Evolutionary conservation across 768 basidiomycete genomes (phyloP), one percentile per base, ranked within the genome.

Genomic region (Piloderma croceum): DNA sequence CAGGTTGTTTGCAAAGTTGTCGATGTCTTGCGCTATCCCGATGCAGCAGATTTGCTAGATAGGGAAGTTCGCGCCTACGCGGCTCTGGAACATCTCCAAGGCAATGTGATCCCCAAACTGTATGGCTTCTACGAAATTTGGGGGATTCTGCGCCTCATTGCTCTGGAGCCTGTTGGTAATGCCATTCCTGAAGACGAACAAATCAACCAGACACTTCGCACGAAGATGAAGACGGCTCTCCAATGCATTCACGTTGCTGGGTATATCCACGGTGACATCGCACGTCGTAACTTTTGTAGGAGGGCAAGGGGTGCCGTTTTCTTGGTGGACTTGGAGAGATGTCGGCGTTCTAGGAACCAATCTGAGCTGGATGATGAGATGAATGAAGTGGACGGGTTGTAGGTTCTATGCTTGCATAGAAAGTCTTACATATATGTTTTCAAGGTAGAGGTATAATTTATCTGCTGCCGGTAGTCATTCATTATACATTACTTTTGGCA

Each of bases 61-160:
- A n/a, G n/a, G n/a, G n/a, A n/a, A n/a, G n/a, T n/a, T n/a, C n/a
- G n/a, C n/a, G n/a, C n/a, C n/a, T n/a, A n/a, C n/a, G n/a, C n/a
- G n/a, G n/a, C n/a, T n/a, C n/a, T n/a, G n/a, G n/a, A n/a, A n/a
- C n/a, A n/a, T n/a, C n/a, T 45, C 35, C 40, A 48, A 49, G 39
- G 47, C 13, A 17, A 37, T 20, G 44, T 38, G 27, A 51, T 49
- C 24, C 50, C 50, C 23, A 52, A 20, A 44, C 23, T 49, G 31
- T 27, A 41, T 39, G 45, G 50, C 21, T 47, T 46, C 31, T 52
- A 47, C 38, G 34, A 36, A 29, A 36, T 52, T 34, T 52, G 48
- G 48, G 51, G 48, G 29, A 47, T 50, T 37, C 45, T 52, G 27
- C 48, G 42, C 11, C n/a, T n/a, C n/a, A n/a, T n/a, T n/a, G n/a